Base-by-base conservation (phyloP, 148 eudicot species). In the Persicaria maculosa region DNA sequence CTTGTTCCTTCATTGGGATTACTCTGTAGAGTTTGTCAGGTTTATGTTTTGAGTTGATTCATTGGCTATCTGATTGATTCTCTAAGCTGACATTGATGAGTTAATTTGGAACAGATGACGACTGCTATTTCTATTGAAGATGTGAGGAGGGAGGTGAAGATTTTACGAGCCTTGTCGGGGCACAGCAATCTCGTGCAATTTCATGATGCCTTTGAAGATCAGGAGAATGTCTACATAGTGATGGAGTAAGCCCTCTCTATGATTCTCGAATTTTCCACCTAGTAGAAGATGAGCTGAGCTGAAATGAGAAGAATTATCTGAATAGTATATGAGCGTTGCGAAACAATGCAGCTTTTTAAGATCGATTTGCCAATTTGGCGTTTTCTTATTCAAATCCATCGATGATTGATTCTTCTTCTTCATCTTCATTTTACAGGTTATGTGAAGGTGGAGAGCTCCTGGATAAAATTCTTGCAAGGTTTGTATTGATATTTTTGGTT, bases 371-470 rank as follows among this genome's bases (percentile, higher is more conserved):
- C 16, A 6, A 12, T 31, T 25, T 10, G 40, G 17, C 9, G 12
- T 7, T 17, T 20, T 22, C 8, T 9, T 0, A 62, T 36, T 22
- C 36, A 58, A 58, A 4, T 31, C 40, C 40, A 31, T 31, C 3
- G 2, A 2, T 62, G 68, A 65, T 40, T 65, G 73, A 4, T 25
- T 1, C 17, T 71, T 47, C 5, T 19, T 46, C 7, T 70, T n/a
- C 14, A 3, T 70, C 50, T 44, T 2, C 45, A 3, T 45, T 47
- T 55, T 73, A 17, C 80, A 88, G 88, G 83, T 77, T 84, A 40
- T 89, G 90, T 17, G 79, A 84, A 86, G 92, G 92, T 17, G 92
- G 92, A 22, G 89, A 88, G 81, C 92, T 88, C 72, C 81, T 88
- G 16, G 92, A 88, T 61, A 74, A 84, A 64, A 84, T 85, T 72